Percentiles rank a stretch among this genome's conserved stretches.
Evolutionary conservation across 495 filamentous ascomycete genomes (phyloP).

Genomic region (Tuber borchii): DNA sequence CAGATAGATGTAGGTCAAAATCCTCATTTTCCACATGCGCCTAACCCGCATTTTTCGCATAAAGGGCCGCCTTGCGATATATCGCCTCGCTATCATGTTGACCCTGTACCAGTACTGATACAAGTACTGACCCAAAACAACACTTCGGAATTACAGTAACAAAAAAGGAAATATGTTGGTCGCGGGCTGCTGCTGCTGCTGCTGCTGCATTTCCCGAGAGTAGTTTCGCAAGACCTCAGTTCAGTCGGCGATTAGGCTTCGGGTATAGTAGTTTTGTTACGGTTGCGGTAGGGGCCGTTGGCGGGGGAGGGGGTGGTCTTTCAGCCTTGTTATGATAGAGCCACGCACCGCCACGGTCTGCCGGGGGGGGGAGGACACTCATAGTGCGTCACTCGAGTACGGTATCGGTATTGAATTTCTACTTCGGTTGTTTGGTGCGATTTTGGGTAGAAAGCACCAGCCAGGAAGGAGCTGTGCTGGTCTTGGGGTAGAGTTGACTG

Average conservation of each 20-base stretch:
- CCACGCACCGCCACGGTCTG: background rate
- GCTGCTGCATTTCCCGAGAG: background rate
- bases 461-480: background rate
- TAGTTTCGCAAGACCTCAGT: background rate
- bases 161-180: background rate
- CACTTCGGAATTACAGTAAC: background rate
- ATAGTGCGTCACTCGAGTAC: background rate
- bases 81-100: background rate
- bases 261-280: background rate
- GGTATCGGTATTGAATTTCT: background rate
- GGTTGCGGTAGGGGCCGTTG: background rate
- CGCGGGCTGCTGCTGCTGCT: background rate
- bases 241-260: background rate
- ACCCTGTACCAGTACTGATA: background rate
- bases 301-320: background rate
- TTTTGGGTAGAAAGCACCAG: background rate
- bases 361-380: background rate
- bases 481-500: background rate
- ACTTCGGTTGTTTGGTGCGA: background rate
- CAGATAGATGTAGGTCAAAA: background rate
- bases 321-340: background rate
- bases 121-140: background rate
- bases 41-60: background rate
- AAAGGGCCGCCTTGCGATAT: background rate
- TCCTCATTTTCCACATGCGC: background rate